Conservation (phyloP, 1,284 basidiomycete species). For the Ustilago sp. region DNA sequence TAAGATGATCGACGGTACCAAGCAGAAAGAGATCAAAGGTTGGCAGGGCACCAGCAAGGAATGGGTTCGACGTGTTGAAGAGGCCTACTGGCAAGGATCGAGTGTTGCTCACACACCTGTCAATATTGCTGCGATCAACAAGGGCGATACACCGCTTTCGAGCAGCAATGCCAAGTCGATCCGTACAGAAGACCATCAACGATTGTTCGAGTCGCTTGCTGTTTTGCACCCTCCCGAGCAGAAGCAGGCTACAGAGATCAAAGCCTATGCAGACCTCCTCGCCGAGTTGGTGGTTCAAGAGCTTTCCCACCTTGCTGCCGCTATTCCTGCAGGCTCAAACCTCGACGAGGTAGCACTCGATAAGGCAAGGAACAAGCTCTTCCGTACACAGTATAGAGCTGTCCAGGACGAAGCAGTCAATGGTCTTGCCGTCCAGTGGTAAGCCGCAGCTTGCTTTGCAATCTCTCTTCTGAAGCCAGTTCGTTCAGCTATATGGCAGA, state of each 20-base stretch:
- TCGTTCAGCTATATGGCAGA: constrained; percentile 11
- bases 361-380: constrained; percentile 72
- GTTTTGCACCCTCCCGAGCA: background rate
- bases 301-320: constrained; percentile 60
- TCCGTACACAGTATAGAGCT: constrained; percentile 85
- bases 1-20: constrained; percentile 19
- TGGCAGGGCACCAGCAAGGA: constrained; percentile 68
- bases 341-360: constrained; percentile 70
- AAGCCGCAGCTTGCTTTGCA: constrained; percentile 22
- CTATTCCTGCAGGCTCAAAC: constrained; percentile 18
- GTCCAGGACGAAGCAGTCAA: constrained; percentile 85
- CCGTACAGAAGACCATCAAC: constrained; percentile 32
- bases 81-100: constrained; percentile 65
- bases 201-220: constrained; percentile 26
- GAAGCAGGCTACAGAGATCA: background rate
- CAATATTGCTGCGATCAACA: constrained; percentile 17
- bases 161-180: constrained; percentile 34
- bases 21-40: constrained; percentile 46
- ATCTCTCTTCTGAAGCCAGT: too few relatives aligned
- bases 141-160: constrained; percentile 27
- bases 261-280: constrained; percentile 71
- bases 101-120: constrained; percentile 45
- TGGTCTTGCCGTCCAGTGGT: constrained; percentile 86
- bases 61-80: constrained; percentile 66
- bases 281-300: constrained; percentile 73